Conservation (phyloP, 2,329 filamentous ascomycete genomes). For the Aureobasidium sp. region DNA sequence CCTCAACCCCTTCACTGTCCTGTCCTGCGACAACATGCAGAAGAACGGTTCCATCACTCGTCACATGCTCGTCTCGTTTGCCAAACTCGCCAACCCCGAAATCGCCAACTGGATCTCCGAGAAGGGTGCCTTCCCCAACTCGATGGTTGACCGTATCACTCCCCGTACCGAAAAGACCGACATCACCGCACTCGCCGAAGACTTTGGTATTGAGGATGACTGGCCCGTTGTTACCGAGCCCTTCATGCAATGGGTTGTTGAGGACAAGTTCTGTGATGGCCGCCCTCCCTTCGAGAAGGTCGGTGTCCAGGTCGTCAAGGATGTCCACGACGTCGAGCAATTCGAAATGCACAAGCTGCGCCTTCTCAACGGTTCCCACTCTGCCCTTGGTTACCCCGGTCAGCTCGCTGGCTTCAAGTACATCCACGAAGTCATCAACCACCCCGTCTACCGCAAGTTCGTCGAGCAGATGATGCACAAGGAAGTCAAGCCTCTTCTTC, state of each 20-base stretch:
- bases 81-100: conserved; percentile 40
- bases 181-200: conserved; percentile 38
- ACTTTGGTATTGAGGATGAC: conserved; percentile 43
- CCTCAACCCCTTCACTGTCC: conserved; percentile 47
- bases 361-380: conserved; percentile 49
- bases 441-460: conserved; percentile 43
- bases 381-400: conserved; percentile 46
- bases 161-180: conserved; percentile 43
- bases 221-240: conserved; percentile 52
- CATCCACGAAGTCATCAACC: conserved; percentile 48
- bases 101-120: conserved; percentile 45
- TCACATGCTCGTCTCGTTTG: conserved; percentile 47
- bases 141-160: conserved; percentile 52
- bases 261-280: conserved; percentile 47
- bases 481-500: conserved; percentile 48
- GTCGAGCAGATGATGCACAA: conserved; percentile 51
- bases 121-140: conserved; percentile 47
- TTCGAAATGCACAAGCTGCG: conserved; percentile 53
- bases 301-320: conserved; percentile 46
- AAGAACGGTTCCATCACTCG: conserved; percentile 50
- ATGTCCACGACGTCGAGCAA: conserved; percentile 47
- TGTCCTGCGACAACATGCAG: conserved; percentile 54
- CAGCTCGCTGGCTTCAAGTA: conserved; percentile 48
- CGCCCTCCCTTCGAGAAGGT: conserved; percentile 48
- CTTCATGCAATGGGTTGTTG: conserved; percentile 51